Conservation (phyloP, 352 stramenopile species). For the Globisporangium irregulare region DNA sequence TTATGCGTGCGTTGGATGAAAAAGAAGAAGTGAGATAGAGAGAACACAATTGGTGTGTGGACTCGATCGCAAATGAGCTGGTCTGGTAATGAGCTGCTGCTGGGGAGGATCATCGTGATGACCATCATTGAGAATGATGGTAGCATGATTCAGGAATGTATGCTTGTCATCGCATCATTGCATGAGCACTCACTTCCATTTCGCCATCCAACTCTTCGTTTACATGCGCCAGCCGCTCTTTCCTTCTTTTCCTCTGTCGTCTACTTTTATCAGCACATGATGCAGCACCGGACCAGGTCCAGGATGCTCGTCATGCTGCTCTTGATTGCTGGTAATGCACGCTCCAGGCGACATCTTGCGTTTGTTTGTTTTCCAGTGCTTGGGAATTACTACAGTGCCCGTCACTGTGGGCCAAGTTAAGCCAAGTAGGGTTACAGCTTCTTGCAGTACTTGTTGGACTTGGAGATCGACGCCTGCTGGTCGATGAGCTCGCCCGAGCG, state of each 20-base stretch:
- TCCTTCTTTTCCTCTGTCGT: neutral
- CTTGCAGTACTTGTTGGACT: constrained; percentile 53
- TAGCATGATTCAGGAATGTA: neutral
- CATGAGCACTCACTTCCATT: neutral
- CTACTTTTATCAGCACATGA: no score
- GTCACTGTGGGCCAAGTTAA: neutral
- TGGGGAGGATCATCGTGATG: no score
- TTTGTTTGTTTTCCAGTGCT: neutral
- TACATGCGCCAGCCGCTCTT: neutral
- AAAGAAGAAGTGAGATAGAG: neutral
- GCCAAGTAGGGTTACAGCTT: constrained; percentile 21
- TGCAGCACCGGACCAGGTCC: no score
- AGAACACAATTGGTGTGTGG: neutral
- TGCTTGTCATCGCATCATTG: neutral
- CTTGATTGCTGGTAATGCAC: neutral
- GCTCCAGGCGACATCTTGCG: neutral
- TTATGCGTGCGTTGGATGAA: no score
- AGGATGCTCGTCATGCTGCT: no score
- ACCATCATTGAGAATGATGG: neutral
- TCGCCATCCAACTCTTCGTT: neutral
- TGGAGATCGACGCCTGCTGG: constrained; percentile 41
- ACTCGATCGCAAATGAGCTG: neutral
- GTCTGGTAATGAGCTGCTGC: no score
- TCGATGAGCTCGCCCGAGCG: constrained; percentile 63
- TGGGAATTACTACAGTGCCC: no score